These are phyloP conservation scores for Salix suchowensis DNA, from an alignment of 345 rosid genomes.

Conservation along the genomic window DNA sequence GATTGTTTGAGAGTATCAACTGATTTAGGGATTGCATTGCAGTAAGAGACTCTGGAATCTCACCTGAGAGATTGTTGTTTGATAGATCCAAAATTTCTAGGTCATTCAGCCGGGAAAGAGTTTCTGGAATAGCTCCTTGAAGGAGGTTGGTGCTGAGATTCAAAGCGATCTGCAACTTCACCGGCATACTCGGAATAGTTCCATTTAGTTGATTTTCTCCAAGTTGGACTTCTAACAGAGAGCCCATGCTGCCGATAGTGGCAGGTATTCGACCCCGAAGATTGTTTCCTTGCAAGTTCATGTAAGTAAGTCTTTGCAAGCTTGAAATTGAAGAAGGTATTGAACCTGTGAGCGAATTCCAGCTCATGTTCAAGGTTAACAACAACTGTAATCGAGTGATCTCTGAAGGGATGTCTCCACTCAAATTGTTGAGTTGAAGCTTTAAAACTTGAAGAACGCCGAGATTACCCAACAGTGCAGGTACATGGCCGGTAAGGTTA, in stretches of 20 bases:
- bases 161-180: slow-evolving; percentile 54
- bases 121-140: slow-evolving; percentile 42
- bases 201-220: slow-evolving; percentile 60
- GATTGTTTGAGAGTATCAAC: slow-evolving; percentile 58
- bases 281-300: slow-evolving; percentile 55
- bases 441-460: slow-evolving; percentile 47
- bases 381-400: slow-evolving; percentile 28
- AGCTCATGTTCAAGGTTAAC: slow-evolving; percentile 44
- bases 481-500: slow-evolving; percentile 37
- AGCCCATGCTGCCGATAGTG: slow-evolving; percentile 19
- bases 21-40: slow-evolving; percentile 33
- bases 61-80: slow-evolving; percentile 48
- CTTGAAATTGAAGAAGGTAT: slow-evolving; percentile 54
- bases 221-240: slow-evolving; percentile 66
- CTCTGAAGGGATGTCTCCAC: slow-evolving; percentile 47
- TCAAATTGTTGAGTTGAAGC: slow-evolving; percentile 47
- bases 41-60: slow-evolving; percentile 34
- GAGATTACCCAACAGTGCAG: slow-evolving; percentile 40
- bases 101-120: slow-evolving; percentile 26
- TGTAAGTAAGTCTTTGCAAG: slow-evolving; percentile 27
- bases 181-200: slow-evolving; percentile 53
- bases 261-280: slow-evolving; percentile 57
- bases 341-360: slow-evolving; percentile 51
- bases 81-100: slow-evolving; percentile 82
- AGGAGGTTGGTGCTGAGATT: slow-evolving; percentile 69